Percentiles rank a stretch among this genome's conserved stretches.
These are phyloP conservation scores for Acmispon strigosus DNA, from an alignment of 306 rosid genomes.

Conservation along the genomic window DNA sequence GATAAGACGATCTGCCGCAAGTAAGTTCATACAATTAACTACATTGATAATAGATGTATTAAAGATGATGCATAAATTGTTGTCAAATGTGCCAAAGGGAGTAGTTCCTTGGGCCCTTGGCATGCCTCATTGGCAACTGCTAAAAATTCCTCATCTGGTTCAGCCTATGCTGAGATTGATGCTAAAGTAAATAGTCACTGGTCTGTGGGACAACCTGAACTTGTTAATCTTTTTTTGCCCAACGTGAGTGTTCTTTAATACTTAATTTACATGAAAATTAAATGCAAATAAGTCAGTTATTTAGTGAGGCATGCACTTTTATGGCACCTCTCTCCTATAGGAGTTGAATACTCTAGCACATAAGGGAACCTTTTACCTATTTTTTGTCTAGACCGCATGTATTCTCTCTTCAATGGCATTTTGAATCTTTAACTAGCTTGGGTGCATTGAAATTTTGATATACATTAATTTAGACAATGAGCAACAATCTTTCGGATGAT, in stretches of 20 bases:
- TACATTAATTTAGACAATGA: background rate
- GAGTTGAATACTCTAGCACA: background rate
- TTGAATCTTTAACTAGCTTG: background rate
- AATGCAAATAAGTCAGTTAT: background rate
- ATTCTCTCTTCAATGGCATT: too few relatives aligned
- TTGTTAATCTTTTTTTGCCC: background rate
- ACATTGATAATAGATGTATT: background rate
- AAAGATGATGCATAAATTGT: background rate
- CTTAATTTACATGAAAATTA: background rate
- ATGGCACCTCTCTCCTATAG: background rate
- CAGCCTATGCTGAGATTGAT: background rate
- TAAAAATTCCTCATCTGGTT: background rate
- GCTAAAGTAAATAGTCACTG: background rate
- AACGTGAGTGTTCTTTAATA: background rate
- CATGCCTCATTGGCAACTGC: background rate
- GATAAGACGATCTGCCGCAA: constrained; percentile 97
- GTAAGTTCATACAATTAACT: constrained; percentile 38
- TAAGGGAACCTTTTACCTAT: background rate
- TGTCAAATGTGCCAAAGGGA: background rate
- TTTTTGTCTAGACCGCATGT: too few relatives aligned
- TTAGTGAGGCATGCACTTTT: background rate
- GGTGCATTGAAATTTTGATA: background rate
- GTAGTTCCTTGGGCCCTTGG: background rate
- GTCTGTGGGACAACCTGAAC: background rate
- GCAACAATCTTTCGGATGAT: background rate